Evolutionary conservation across 164 flowering plant genomes (phyloP).

Genomic region (Piper betle): DNA sequence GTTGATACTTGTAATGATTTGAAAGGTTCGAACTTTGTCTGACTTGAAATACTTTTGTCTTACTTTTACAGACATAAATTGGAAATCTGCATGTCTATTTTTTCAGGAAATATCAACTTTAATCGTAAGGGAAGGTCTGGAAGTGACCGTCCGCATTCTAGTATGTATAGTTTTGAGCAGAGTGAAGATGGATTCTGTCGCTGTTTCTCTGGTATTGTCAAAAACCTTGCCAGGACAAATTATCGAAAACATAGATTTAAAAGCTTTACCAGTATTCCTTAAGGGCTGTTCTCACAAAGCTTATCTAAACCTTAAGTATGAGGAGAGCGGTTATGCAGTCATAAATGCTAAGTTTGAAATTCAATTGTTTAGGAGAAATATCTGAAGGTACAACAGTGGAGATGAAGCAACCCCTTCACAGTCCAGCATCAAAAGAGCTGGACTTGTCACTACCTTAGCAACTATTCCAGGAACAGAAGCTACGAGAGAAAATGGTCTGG

Average conservation of each 20-base stretch:
- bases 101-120: slow-evolving; percentile 42
- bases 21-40: slow-evolving; percentile 23
- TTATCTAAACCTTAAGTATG: too few relatives aligned
- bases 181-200: slow-evolving; percentile 52
- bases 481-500: slow-evolving; percentile 42
- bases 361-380: slow-evolving; percentile 10
- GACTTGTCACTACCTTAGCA: slow-evolving; percentile 53
- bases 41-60: background rate
- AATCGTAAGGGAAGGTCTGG: slow-evolving; percentile 30
- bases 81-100: slow-evolving; percentile 1
- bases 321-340: background rate
- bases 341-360: background rate
- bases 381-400: slow-evolving; percentile 25
- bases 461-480: slow-evolving; percentile 35
- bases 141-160: slow-evolving; percentile 33
- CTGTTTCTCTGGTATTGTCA: slow-evolving; percentile 44
- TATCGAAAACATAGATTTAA: too few relatives aligned
- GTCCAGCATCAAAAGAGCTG: slow-evolving; percentile 32
- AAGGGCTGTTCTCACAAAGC: too few relatives aligned
- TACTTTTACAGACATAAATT: background rate
- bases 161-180: slow-evolving; percentile 40
- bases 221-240: background rate
- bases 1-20: slow-evolving; percentile 20
- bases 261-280: background rate
- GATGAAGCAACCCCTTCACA: slow-evolving; percentile 25